Conservation (phyloP, 768 basidiomycete species). For the Tulasnella sp. region DNA sequence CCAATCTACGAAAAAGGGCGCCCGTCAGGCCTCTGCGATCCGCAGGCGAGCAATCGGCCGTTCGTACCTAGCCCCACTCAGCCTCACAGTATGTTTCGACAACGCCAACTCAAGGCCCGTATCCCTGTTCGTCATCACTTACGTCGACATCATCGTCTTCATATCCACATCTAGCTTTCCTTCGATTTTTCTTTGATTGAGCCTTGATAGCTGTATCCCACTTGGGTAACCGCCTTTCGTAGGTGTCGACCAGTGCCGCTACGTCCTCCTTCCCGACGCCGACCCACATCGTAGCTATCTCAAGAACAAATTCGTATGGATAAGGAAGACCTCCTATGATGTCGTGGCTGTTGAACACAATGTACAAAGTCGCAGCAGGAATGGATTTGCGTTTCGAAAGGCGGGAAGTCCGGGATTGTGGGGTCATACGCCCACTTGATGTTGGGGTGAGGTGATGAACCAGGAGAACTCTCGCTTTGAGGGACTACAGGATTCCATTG, state of each 20-base stretch:
- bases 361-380: constrained; percentile 37
- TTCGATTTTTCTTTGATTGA: constrained; percentile 28
- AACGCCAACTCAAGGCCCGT: too few species aligned
- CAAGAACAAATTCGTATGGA: constrained; percentile 46
- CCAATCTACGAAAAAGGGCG: too few species aligned
- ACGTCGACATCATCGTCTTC: constrained; percentile 61
- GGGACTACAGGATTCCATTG: neutral
- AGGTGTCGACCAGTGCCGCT: constrained; percentile 48
- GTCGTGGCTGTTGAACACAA: constrained; percentile 61
- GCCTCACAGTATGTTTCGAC: too few species aligned
- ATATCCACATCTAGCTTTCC: constrained; percentile 51
- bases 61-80: too few species aligned
- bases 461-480: neutral
- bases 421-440: neutral
- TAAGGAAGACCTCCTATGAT: constrained; percentile 48
- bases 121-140: neutral
- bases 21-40: neutral
- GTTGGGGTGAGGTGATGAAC: neutral
- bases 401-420: neutral
- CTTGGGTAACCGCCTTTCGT: constrained; percentile 53
- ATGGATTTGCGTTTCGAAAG: neutral
- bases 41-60: neutral
- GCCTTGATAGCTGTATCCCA: constrained; percentile 30
- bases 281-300: constrained; percentile 45
- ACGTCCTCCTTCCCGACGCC: constrained; percentile 51